Base-by-base conservation (phyloP, 257 asterid genomes). In the Rhazya stricta region DNA sequence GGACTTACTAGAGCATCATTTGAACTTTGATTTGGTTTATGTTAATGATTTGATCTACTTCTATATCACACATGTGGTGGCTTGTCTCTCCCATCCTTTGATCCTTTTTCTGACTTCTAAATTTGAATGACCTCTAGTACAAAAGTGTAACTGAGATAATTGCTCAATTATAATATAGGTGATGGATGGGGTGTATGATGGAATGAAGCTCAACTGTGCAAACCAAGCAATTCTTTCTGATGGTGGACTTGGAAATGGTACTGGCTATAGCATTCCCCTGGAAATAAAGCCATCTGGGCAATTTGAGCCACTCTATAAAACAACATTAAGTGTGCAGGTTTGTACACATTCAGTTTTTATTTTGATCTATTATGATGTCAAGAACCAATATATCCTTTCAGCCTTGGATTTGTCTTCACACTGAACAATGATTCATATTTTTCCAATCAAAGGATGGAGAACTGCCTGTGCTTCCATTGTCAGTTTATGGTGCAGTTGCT, bases 211-310 rank as follows among this genome's bases (percentile, higher is more conserved):
- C 60, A 89, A 84, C 76, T 78, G 89, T 79, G 87, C 91, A 42
- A 92, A 92, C 78, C 97, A 85, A 84, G 97, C 97, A 71, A 84
- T 94, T 81, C 91, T 94, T 65, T 81, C 97, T 6, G 99, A 90
- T 27, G 79, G 86, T 48, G 79, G 81, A 51, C 70, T 78, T 21
- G 90, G 83, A n/a, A 88, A 83, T 76, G 85, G 82, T 77, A 86
- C 66, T 67, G 99, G 97, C 61, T 88, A 86, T 29, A 88, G 95
- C 6, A 83, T 87, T 78, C 99, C 97, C 58, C 84, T 94, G 19
- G 99, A 92, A 83, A 92, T 94, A 81, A 94, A 67, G 88, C 99
- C 99, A 23, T 77, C 97, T 30, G 97, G 97, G 37, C 99, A 94
- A 75, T 94, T 94, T 74, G 99, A 94, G 83, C 99, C 99, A 36